Base-by-base conservation (phyloP, 2,329 filamentous ascomycete genomes). In the Mollisia scopiformis region DNA sequence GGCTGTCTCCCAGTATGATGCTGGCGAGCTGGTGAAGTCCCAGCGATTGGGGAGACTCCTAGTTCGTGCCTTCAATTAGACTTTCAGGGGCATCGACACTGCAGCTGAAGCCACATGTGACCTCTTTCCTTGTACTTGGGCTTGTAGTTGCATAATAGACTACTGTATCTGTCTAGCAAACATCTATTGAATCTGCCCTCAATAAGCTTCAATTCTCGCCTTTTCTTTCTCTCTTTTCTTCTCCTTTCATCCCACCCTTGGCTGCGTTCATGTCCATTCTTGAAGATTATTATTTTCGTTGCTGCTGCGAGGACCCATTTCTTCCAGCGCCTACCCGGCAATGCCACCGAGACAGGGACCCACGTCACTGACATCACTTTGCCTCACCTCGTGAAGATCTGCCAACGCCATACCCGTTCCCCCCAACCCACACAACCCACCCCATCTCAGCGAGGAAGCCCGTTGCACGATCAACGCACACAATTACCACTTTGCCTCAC, bases 381-480 rank as follows among this genome's bases (percentile, higher is more conserved):
- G 49, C 49, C 49, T 52, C 49, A 31, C 49, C 13, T 6, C 19
- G 8, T 19, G 13, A 28, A 6, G 51, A 54, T 54, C 51, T 25
- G 14, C 35, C 51, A 6, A 25, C 25, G 50, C 50, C 31, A 47
- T 59, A 27, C 52, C 57, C 52, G 35, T 50, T 55, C 19, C 16
- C 19, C 27, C 2, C 16, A 37, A 19, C 30, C 19, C 6, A 3
- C 31, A 39, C 28, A 19, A 5, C 49, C 27, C 10, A 28, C 19
- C 39, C 30, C 25, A 25, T 37, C 57, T 47, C 3, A 25, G 28
- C 50, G 55, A 55, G 57, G 57, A 49, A 59, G 51, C 23, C 51
- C 57, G 28, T 46, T 51, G 51, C 28, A 55, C 21, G 57, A 59
- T 59, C 57, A 59, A 25, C 57, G 51, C 41, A 0, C 33, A 25